Conservation (phyloP, 768 basidiomycete species). For the Suillus spraguei region DNA sequence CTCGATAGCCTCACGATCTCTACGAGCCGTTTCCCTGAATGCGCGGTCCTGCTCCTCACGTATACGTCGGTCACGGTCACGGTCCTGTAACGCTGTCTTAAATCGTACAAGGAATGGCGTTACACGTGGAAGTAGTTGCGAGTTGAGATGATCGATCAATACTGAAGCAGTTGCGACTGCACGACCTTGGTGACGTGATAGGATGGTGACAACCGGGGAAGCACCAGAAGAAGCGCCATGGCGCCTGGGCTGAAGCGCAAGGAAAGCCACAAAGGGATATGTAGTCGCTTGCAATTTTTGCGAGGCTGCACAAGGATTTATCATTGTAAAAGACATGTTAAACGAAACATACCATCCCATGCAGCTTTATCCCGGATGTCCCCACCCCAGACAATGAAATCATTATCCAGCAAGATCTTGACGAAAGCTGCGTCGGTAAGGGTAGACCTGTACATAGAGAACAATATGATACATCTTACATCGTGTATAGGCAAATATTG, state of each 20-base stretch:
- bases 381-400: conserved; percentile 89
- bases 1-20: conserved; percentile 72
- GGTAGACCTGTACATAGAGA: conserved; percentile 53
- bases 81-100: conserved; percentile 50
- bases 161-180: conserved; percentile 64
- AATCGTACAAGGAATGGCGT: conserved; percentile 72
- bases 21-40: conserved; percentile 61
- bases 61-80: conserved; percentile 56
- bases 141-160: conserved; percentile 67
- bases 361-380: conserved; percentile 84
- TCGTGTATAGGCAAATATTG: neutral
- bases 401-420: conserved; percentile 66
- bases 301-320: conserved; percentile 39
- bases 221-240: conserved; percentile 37
- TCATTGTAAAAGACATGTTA: conserved; percentile 13
- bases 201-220: conserved; percentile 67
- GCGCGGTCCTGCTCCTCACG: conserved; percentile 85
- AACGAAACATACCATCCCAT: conserved; percentile 58
- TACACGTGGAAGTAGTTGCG: conserved; percentile 80
- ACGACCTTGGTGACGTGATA: conserved; percentile 83
- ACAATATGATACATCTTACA: neutral
- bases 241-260: conserved; percentile 81
- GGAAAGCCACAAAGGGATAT: conserved; percentile 90
- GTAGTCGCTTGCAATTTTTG: conserved; percentile 86
- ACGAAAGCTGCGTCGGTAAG: conserved; percentile 76